Base-by-base conservation (phyloP, 2,329 filamentous ascomycete species). In the Rutstroemia sp. region DNA sequence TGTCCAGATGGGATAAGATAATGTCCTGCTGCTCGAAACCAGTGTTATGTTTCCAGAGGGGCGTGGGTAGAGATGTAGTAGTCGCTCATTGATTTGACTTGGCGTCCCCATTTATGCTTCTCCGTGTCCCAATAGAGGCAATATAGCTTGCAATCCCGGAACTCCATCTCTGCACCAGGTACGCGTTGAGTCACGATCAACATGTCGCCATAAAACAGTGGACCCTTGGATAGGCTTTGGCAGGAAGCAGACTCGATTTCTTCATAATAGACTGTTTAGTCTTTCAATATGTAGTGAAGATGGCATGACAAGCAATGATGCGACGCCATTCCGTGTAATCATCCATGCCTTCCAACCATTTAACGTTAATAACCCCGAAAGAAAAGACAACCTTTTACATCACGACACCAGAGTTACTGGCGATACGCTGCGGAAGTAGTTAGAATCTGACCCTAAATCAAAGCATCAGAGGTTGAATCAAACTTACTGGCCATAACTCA, bases 381-480 rank as follows among this genome's bases (percentile, higher is more conserved):
- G 64, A 65, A 54, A 60, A 63, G 27, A 56, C 40, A 55, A 51
- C 51, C 59, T 58, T 68, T 95, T 89, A 99, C 94, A 99, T 99
- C 76, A 99, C 94, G 74, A 99, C 94, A 86, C 94, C 94, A 63
- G 92, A 96, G 89, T 99, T 99, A 84, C 86, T 91, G 77, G 94
- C 94, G 79, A 97, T 97, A 96, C 92, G 92, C 88, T 92, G 67
- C 27, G 67, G 16, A 21, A 17, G 50, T 21, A n/a, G 23, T 68
- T 60, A 66, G 65, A 23, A 19, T 23, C n/a, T 6, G 8, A 14
- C 69, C 77, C 67, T 77, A 70, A 50, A n/a, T 5, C 7, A 6
- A 38, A 46, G 25, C 21, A 7, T 27, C 19, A 5, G 16, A 19
- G 19, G 19, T 42, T 19, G 16, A 48, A 38, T 23, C 3, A 17